phyloP scores from a whole-genome alignment of 441 rosid species.

The Populus hybrid region DNA sequence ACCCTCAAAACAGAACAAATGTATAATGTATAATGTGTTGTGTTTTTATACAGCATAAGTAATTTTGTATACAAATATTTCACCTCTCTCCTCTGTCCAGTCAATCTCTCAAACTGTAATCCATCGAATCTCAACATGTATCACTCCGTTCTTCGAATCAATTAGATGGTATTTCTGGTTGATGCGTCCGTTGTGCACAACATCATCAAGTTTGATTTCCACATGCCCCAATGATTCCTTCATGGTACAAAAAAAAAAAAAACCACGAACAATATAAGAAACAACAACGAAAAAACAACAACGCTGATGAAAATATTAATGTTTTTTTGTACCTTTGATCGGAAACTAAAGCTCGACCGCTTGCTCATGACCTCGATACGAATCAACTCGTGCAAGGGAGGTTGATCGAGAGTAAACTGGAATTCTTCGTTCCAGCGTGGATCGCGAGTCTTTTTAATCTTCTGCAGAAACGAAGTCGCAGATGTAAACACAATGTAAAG shows the following conservation, averaged over 20 bases:
- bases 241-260: background rate
- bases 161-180: slow-evolving; percentile 80
- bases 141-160: slow-evolving; percentile 72
- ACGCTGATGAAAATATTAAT: background rate
- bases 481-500: background rate
- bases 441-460: slow-evolving; percentile 62
- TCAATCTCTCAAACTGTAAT: slow-evolving; percentile 64
- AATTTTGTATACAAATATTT: background rate
- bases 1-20: background rate
- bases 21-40: too few relatives aligned
- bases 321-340: slow-evolving; percentile 49
- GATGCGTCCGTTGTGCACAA: slow-evolving; percentile 75
- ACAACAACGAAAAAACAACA: too few relatives aligned
- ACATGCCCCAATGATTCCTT: slow-evolving; percentile 83
- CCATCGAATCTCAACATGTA: slow-evolving; percentile 80
- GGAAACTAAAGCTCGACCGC: slow-evolving; percentile 59
- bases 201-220: slow-evolving; percentile 76
- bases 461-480: slow-evolving; percentile 29
- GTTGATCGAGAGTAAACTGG: slow-evolving; percentile 73
- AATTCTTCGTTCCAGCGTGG: slow-evolving; percentile 93
- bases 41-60: too few relatives aligned
- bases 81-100: background rate
- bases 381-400: slow-evolving; percentile 78
- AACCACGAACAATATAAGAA: background rate
- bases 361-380: slow-evolving; percentile 74